Evolutionary conservation across 208 protist species (phyloP).

Genomic region (Strigomonas galati): DNA sequence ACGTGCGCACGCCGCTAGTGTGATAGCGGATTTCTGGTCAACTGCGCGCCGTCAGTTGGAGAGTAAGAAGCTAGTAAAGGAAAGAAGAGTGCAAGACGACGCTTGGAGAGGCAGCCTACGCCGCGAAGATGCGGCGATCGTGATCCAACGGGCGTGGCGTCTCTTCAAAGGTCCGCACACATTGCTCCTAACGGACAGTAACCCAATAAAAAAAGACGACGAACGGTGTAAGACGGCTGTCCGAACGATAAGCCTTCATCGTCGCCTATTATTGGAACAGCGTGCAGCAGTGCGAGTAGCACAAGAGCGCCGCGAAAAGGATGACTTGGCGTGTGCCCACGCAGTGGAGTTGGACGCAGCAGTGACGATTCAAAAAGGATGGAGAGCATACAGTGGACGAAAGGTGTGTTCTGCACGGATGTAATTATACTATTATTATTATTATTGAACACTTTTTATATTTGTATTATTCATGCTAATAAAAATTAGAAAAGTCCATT

Average conservation of each 20-base stretch:
- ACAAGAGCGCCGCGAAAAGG: neutral
- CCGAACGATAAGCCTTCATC: slow-evolving; percentile 9
- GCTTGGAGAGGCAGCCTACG: neutral
- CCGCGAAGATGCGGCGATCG: slow-evolving; percentile 4
- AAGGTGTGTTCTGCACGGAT: neutral
- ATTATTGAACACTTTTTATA: neutral
- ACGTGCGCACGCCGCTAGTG: too few species aligned
- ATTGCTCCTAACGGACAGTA: neutral
- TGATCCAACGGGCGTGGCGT: slow-evolving; percentile 12
- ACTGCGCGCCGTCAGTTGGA: neutral
- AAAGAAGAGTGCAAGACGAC: neutral
- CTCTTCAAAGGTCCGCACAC: neutral
- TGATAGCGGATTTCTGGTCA: neutral
- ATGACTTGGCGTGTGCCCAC: slow-evolving; percentile 5
- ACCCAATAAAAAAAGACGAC: too few species aligned
- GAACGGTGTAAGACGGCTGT: neutral
- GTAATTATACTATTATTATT: too few species aligned
- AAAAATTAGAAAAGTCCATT: neutral
- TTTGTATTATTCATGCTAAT: neutral
- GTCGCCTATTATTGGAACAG: slow-evolving; percentile 5
- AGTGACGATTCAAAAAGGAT: slow-evolving; percentile 47
- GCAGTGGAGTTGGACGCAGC: slow-evolving; percentile 36
- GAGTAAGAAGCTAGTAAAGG: neutral
- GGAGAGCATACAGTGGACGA: slow-evolving; percentile 16
- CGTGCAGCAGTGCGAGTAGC: slow-evolving; percentile 10